phyloP scores from a whole-genome alignment of 2,329 filamentous ascomycete species.

The Monilinia vaccinii-corymbosi region DNA sequence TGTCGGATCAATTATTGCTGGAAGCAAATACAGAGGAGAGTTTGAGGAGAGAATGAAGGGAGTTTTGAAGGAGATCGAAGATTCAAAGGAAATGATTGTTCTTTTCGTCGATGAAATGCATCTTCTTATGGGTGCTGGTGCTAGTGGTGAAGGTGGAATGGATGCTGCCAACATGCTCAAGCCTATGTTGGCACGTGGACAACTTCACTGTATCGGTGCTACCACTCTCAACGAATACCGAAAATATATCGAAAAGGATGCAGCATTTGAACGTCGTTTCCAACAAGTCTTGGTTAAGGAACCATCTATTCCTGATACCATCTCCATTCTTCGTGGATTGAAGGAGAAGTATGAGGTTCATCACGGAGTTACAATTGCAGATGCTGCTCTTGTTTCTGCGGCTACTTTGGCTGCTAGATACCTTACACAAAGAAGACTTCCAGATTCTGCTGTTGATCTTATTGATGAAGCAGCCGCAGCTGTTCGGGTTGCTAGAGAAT shows the following conservation, averaged over 20 bases:
- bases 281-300: slow-evolving; percentile 98
- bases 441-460: slow-evolving; percentile 92
- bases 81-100: slow-evolving; percentile 93
- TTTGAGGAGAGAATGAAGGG: slow-evolving; percentile 99
- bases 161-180: slow-evolving; percentile 96
- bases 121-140: slow-evolving; percentile 92
- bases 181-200: slow-evolving; percentile 93
- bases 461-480: slow-evolving; percentile 95
- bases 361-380: slow-evolving; percentile 93
- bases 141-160: slow-evolving; percentile 94
- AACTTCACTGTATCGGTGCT: slow-evolving; percentile 95
- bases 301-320: slow-evolving; percentile 76
- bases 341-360: slow-evolving; percentile 98
- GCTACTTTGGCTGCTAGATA: slow-evolving; percentile 91
- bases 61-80: slow-evolving; percentile 90
- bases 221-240: slow-evolving; percentile 93
- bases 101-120: slow-evolving; percentile 99
- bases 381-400: slow-evolving; percentile 83
- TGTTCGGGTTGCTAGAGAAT: slow-evolving; percentile 92
- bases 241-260: slow-evolving; percentile 98
- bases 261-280: slow-evolving; percentile 95
- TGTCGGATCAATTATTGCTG: slow-evolving; percentile 88
- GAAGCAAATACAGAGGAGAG: slow-evolving; percentile 96
- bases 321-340: slow-evolving; percentile 95
- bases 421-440: slow-evolving; percentile 79